These are phyloP conservation scores for Auriculariales sp. DNA, from an alignment of 768 basidiomycete species.

Conservation along the genomic window DNA sequence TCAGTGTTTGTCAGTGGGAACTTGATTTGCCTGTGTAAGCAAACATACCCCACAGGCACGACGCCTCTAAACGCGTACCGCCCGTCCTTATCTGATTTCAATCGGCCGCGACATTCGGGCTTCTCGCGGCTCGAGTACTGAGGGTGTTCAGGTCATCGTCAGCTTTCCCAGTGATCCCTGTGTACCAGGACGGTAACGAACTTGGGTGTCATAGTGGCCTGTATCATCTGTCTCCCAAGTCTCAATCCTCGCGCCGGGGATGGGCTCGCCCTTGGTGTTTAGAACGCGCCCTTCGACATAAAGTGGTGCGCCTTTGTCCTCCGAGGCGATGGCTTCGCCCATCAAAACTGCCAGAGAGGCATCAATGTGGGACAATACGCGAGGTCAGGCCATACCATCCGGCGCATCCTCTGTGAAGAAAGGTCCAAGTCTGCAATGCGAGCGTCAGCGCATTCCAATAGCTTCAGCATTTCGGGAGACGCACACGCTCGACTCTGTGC, in stretches of 20 bases:
- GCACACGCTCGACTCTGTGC: constrained; percentile 54
- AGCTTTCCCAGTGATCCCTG: no score
- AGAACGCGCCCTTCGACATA: constrained; percentile 61
- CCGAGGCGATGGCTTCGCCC: constrained; percentile 71
- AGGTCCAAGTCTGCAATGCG: constrained; percentile 45
- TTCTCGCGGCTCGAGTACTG: constrained; percentile 39
- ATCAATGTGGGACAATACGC: neutral
- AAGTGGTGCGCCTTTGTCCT: constrained; percentile 77
- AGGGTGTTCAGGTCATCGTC: constrained; percentile 21
- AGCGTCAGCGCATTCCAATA: no score
- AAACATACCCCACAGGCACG: constrained; percentile 46
- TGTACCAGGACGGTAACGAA: no score
- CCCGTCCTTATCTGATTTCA: constrained; percentile 46
- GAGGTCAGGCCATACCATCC: constrained; percentile 31
- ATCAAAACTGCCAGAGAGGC: constrained; percentile 29
- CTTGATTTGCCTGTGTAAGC: constrained; percentile 8
- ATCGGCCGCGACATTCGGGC: constrained; percentile 63
- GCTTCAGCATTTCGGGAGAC: no score
- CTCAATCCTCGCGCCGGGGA: constrained; percentile 53
- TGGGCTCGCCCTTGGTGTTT: constrained; percentile 47
- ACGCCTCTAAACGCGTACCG: constrained; percentile 57
- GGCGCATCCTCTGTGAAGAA: constrained; percentile 70
- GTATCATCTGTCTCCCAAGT: constrained; percentile 71
- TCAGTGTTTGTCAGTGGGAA: no score
- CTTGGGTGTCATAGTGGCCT: constrained; percentile 3